Evolutionary conservation across 164 flowering plant species (phyloP).

Genomic region (Piper betle): DNA sequence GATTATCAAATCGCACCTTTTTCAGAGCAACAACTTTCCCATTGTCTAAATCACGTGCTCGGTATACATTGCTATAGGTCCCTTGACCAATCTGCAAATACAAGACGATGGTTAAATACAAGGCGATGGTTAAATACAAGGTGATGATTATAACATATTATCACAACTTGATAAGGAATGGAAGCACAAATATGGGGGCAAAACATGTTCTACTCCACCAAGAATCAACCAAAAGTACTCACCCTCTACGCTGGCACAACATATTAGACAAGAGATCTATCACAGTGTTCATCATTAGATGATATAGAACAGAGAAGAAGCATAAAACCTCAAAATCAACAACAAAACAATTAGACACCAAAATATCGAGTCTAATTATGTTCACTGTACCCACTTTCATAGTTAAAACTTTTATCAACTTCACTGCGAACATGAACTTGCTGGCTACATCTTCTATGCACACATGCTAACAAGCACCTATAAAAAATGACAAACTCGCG

Average conservation of each 20-base stretch:
- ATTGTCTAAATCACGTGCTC: conserved; percentile 82
- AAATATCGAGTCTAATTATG: too few relatives aligned
- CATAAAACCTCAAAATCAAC: too few relatives aligned
- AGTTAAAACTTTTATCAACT: too few relatives aligned
- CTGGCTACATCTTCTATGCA: too few relatives aligned
- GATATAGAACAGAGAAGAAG: not conserved
- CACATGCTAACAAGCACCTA: not conserved
- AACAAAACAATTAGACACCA: not conserved
- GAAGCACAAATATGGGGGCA: too few relatives aligned
- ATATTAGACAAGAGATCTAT: too few relatives aligned
- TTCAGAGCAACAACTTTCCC: conserved; percentile 91
- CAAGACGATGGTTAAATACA: not conserved
- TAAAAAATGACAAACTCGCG: not conserved
- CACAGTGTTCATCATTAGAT: not conserved
- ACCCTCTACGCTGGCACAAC: too few relatives aligned
- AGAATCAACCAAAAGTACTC: too few relatives aligned
- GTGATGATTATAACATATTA: not conserved
- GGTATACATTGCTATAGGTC: conserved; percentile 84
- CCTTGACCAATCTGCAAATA: conserved; percentile 89
- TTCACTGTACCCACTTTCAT: too few relatives aligned
- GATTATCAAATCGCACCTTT: conserved; percentile 87
- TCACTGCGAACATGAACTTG: too few relatives aligned
- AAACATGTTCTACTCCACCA: too few relatives aligned
- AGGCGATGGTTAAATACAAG: not conserved
- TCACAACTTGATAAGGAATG: too few relatives aligned